Evolutionary conservation across 148 eudicot genomes (phyloP).

Genomic region (Polygonum aviculare): DNA sequence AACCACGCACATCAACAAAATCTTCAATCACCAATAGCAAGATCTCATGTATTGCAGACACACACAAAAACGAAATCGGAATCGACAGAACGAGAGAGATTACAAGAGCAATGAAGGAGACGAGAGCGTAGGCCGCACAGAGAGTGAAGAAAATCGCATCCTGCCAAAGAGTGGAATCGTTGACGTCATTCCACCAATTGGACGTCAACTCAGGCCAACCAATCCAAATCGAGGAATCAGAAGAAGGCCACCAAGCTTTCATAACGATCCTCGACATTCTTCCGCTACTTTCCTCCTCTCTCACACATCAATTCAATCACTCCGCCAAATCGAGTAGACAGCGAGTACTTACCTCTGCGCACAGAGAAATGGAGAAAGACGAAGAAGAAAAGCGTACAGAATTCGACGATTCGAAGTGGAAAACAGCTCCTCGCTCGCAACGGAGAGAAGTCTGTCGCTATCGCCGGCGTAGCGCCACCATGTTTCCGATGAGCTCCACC

Average conservation of each 20-base stretch:
- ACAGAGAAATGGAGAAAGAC: not conserved
- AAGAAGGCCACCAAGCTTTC: slow-evolving; percentile 12
- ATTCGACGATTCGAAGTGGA: not conserved
- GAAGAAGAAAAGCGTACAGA: not conserved
- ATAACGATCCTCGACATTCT: slow-evolving; percentile 23
- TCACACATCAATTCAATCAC: slow-evolving; percentile 8
- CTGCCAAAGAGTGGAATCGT: slow-evolving; percentile 48
- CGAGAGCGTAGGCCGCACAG: slow-evolving; percentile 49
- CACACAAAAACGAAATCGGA: not conserved
- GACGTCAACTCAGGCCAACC: slow-evolving; percentile 11
- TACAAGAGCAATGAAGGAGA: slow-evolving; percentile 57
- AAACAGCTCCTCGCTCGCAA: not conserved
- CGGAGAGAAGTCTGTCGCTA: not conserved
- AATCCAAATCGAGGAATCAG: slow-evolving; percentile 9
- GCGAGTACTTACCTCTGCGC: not conserved
- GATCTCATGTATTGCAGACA: not conserved
- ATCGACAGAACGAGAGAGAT: not conserved
- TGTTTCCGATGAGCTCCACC: not conserved
- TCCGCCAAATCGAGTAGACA: not conserved
- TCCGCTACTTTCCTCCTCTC: not conserved
- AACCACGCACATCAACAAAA: not conserved
- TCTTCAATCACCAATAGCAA: not conserved
- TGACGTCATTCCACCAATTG: slow-evolving; percentile 42
- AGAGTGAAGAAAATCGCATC: slow-evolving; percentile 45
- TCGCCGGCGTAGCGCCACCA: not conserved